These are phyloP conservation scores for Solanum verrucosum DNA, from an alignment of 257 asterid species.

Conservation along the genomic window DNA sequence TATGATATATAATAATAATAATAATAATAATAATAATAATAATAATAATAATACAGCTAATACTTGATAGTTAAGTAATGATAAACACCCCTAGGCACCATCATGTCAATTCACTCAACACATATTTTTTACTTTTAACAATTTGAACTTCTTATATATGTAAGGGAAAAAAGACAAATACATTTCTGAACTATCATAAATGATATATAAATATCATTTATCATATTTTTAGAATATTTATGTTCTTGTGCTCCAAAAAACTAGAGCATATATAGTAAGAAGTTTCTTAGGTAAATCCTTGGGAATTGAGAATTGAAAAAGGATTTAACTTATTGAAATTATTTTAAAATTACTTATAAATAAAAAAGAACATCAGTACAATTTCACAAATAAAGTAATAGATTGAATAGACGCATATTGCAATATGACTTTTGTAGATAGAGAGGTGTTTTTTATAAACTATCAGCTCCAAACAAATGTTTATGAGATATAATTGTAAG, in stretches of 20 bases:
- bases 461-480: fast-evolving
- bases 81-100: background rate
- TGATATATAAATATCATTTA: fast-evolving
- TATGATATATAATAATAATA: background rate
- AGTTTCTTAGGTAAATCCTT: background rate
- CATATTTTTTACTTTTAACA: too few species aligned
- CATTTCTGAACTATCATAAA: too few species aligned
- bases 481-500: fast-evolving
- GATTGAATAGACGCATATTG: too few species aligned
- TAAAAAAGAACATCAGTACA: background rate
- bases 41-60: background rate
- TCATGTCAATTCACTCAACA: conserved; percentile 5
- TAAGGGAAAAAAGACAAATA: too few species aligned
- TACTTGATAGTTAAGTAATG: background rate
- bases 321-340: background rate
- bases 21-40: too few species aligned
- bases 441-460: fast-evolving
- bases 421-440: background rate
- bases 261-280: too few species aligned
- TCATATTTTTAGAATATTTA: too few species aligned
- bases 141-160: too few species aligned
- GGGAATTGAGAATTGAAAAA: background rate
- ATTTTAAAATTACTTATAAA: background rate
- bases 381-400: fast-evolving
- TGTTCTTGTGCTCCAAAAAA: too few species aligned